Evolutionary conservation across 768 basidiomycete genomes (phyloP), one percentile per base, ranked within the genome.

Genomic region (Podaxis carcinomalis): DNA sequence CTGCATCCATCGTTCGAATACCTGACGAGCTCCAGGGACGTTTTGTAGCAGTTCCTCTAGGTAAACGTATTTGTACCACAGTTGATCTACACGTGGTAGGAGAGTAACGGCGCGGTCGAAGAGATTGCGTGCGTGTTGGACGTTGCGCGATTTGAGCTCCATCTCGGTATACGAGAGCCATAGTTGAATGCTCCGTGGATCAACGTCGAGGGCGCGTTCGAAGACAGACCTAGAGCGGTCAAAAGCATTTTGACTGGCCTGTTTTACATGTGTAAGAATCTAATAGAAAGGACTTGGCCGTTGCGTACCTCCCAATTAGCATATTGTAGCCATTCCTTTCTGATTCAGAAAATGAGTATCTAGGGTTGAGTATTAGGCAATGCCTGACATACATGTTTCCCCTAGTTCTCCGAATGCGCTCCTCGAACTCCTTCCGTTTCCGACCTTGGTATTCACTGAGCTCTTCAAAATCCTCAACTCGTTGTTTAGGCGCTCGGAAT

Each of bases 41-140:
- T 99, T 98, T 68, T 95, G 90, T 11, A 99, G 83, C 2, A 99
- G 83, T 71, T 99, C 97, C 70, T 99, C 97, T 57, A 99, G 85
- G 74, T 97, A 98, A 62, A 99, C 96, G 59, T 98, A 99, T 73
- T 98, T 98, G 84, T 98, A 98, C 97, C 97, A 98, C 5, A 99
- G 82, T 70, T 96, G 91, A 72, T 99, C 95, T 52, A 99, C 88
- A 49, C 97, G 89, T 9, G 97, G 97, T 25, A 99, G 87, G 1
- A 98, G 82, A 4, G 96, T 99, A 63, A 99, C 95, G 1, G 95
- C 94, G 65, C 97, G 87, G 78, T 99, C 97, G 72, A 93, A 98
- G 23, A 98, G 82, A 75, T 99, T 99, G 54, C 97, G 89, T 0
- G 97, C 89, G 67, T 98, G 97, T 69, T 96, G 92, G 56, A 99